phyloP scores from a whole-genome alignment of 1,284 basidiomycete species.

The Blastosporella zonata region DNA sequence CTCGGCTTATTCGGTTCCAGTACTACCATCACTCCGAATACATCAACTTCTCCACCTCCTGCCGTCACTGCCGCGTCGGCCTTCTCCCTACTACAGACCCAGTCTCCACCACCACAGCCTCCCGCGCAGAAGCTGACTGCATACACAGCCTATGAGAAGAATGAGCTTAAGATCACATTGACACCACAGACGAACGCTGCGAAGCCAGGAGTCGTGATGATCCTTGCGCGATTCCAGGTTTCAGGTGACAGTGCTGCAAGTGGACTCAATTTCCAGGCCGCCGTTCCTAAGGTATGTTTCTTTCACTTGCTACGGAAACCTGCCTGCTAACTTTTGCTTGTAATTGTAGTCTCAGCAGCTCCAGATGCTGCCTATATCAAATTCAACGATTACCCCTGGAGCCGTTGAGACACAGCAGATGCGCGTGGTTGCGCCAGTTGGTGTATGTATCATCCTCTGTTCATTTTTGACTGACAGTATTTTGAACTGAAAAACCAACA shows the following conservation, averaged over 20 bases:
- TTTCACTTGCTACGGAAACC: background rate
- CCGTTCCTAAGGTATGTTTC: conserved; percentile 85
- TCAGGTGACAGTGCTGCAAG: conserved; percentile 49
- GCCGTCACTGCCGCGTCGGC: conserved; percentile 27
- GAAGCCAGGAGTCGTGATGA: conserved; percentile 85
- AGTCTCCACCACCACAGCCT: conserved; percentile 32
- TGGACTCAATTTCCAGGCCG: conserved; percentile 92
- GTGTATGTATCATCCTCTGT: conserved; percentile 53
- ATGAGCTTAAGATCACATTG: conserved; percentile 86
- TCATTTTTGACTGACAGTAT: background rate
- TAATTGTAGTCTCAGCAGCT: conserved; percentile 84
- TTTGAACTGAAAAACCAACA: conserved; percentile 29
- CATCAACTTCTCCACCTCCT: conserved; percentile 31
- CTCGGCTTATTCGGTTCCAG: conserved; percentile 79
- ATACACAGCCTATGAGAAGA: conserved; percentile 90
- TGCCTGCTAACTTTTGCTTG: background rate
- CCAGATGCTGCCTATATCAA: conserved; percentile 98
- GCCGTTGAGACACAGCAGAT: conserved; percentile 92
- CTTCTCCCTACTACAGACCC: conserved; percentile 35
- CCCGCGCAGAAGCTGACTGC: conserved; percentile 58
- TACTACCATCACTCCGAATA: conserved; percentile 30
- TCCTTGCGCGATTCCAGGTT: conserved; percentile 85
- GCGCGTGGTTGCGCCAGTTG: conserved; percentile 85
- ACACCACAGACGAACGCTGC: conserved; percentile 80
- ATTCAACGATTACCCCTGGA: conserved; percentile 74